Evolutionary conservation across 2,329 filamentous ascomycete genomes (phyloP).

Genomic region (Aurifilum marmelostoma): DNA sequence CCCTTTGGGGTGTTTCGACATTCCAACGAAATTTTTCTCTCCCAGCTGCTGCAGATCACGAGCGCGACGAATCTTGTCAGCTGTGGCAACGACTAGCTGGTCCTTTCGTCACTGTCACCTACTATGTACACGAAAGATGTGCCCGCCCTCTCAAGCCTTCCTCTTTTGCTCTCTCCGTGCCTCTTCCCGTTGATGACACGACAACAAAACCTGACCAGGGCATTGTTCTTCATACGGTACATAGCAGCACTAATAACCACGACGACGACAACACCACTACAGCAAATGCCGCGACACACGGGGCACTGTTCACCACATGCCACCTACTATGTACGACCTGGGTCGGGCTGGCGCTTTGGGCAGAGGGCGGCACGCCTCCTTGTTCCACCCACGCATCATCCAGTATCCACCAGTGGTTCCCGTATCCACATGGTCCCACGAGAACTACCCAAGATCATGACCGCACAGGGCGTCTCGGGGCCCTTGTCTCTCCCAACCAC

Average conservation of each 20-base stretch:
- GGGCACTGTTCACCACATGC: background rate
- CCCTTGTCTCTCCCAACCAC: conserved; percentile 15
- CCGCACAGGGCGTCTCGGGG: conserved; percentile 26
- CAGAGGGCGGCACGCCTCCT: conserved; percentile 19
- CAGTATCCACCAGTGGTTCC: background rate
- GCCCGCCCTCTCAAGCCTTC: background rate
- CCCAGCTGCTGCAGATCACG: background rate
- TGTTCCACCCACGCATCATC: conserved; percentile 3
- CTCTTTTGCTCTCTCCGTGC: background rate
- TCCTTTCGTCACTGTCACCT: background rate
- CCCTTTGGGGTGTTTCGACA: background rate
- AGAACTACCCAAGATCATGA: conserved; percentile 5
- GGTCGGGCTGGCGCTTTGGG: conserved; percentile 17
- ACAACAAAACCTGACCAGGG: background rate
- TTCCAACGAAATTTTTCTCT: background rate
- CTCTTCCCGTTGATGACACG: background rate
- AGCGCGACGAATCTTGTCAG: background rate
- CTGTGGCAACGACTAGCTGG: background rate
- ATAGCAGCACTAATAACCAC: background rate
- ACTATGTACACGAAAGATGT: background rate
- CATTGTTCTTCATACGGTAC: background rate
- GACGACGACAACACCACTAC: background rate
- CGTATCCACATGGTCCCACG: background rate
- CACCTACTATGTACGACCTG: conserved; percentile 9
- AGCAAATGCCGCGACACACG: background rate